Conservation (phyloP, 2,329 filamentous ascomycete species). For the Epichloe coenophiala region DNA sequence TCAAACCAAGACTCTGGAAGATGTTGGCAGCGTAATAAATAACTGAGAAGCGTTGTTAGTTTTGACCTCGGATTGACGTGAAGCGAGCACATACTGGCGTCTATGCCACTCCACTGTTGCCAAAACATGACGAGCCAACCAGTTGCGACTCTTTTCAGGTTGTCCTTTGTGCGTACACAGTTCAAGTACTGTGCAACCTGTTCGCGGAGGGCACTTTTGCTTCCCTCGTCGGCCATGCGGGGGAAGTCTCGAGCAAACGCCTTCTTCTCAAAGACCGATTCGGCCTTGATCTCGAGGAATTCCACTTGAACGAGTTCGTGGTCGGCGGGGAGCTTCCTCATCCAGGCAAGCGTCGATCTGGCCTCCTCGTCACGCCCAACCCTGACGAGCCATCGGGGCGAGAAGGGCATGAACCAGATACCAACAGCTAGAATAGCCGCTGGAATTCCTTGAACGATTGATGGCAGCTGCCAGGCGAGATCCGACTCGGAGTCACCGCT, state of each 20-base stretch:
- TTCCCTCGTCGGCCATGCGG: conserved; percentile 24
- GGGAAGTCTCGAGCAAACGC: conserved; percentile 47
- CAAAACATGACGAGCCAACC: conserved; percentile 43
- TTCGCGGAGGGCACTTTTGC: conserved; percentile 26
- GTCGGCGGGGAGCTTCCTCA: conserved; percentile 47
- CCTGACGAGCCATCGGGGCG: conserved; percentile 63
- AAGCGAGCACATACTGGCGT: neutral
- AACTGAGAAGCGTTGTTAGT: conserved; percentile 9
- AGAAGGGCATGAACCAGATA: conserved; percentile 71
- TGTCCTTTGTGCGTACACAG: conserved; percentile 32
- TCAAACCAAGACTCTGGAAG: conserved; percentile 46
- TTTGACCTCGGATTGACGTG: too few species aligned
- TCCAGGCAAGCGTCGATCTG: conserved; percentile 36
- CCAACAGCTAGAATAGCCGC: conserved; percentile 40
- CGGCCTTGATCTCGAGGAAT: conserved; percentile 72
- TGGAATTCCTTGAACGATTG: conserved; percentile 29
- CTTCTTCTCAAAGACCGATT: conserved; percentile 63
- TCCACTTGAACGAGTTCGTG: conserved; percentile 60
- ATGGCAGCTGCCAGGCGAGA: conserved; percentile 30
- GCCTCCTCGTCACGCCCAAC: conserved; percentile 58
- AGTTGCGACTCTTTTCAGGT: conserved; percentile 50
- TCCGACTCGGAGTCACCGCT: conserved; percentile 18
- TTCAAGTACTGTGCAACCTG: conserved; percentile 37
- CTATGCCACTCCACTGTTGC: conserved; percentile 21
- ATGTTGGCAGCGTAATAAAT: conserved; percentile 40